Conservation (phyloP, 2,329 filamentous ascomycete species). For the Sordariomycetes sp. region DNA sequence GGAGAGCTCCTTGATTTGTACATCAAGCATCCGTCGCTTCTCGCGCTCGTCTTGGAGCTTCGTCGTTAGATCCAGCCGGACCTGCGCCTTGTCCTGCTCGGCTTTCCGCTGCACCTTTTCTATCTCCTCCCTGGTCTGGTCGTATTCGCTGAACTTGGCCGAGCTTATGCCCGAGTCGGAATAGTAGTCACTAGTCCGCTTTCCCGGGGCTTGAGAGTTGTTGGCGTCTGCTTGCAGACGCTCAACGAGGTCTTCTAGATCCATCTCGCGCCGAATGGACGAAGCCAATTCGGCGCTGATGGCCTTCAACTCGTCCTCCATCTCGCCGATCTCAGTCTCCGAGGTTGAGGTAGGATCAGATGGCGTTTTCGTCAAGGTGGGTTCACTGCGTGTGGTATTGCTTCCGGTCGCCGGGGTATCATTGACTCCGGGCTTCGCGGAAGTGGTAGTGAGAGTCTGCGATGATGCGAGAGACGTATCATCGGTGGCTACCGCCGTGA, state of each 20-base stretch:
- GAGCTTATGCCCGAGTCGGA: constrained; percentile 91
- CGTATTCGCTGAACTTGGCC: constrained; percentile 60
- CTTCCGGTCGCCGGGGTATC: constrained; percentile 21
- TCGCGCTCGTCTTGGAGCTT: constrained; percentile 82
- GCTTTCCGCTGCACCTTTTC: constrained; percentile 73
- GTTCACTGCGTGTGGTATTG: constrained; percentile 38
- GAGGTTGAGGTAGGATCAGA: constrained; percentile 25
- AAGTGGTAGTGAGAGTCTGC: background rate
- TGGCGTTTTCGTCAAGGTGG: constrained; percentile 39
- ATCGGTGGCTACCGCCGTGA: constrained; percentile 23
- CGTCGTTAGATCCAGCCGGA: constrained; percentile 74
- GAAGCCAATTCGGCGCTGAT: constrained; percentile 87
- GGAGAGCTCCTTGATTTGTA: constrained; percentile 74
- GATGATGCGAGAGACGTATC: constrained; percentile 8
- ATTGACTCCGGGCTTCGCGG: constrained; percentile 18
- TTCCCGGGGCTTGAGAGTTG: constrained; percentile 45
- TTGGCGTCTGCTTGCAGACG: constrained; percentile 68
- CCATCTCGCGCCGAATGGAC: constrained; percentile 92
- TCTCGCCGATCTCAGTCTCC: constrained; percentile 60
- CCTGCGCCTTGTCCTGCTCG: constrained; percentile 82
- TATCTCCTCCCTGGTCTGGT: constrained; percentile 58
- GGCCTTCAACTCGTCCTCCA: constrained; percentile 89
- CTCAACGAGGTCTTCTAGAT: constrained; percentile 89
- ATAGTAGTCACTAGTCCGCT: constrained; percentile 92
- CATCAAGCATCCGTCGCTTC: constrained; percentile 65